A percentile compares a stretch with the other conserved stretches of the same genome.
These are phyloP conservation scores for carrot (Daucus carota) DNA, from an alignment of 129 eudicot genomes.

Conservation along the genomic window DNA sequence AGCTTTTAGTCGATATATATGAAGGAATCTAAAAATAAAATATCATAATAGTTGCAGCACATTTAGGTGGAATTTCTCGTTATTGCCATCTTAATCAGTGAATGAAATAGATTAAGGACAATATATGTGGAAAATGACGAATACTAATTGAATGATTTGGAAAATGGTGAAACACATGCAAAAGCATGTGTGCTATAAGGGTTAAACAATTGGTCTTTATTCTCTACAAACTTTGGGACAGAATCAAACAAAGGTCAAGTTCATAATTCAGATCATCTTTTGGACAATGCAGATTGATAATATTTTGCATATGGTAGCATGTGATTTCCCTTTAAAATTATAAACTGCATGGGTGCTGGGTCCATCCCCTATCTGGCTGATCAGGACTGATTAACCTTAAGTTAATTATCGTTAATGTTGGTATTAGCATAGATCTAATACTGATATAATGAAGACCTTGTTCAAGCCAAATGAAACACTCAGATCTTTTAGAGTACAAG, in stretches of 20 bases:
- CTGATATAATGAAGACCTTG: too few species aligned
- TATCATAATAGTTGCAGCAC: too few species aligned
- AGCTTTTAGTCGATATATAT: too few species aligned
- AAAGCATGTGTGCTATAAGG: not conserved
- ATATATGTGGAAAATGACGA: not conserved
- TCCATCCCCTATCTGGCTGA: too few species aligned
- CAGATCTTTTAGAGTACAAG: too few species aligned
- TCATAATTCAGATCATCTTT: not conserved
- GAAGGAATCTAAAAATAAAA: too few species aligned
- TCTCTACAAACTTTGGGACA: not conserved
- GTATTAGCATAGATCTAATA: not conserved
- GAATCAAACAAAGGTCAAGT: slow-evolving; percentile 21
- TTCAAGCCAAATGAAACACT: too few species aligned
- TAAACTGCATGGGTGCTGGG: not conserved
- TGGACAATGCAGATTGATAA: not conserved
- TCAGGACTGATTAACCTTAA: too few species aligned
- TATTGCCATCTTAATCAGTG: not conserved
- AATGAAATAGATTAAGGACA: not conserved
- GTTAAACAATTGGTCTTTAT: not conserved
- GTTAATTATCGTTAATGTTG: too few species aligned
- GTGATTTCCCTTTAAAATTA: not conserved
- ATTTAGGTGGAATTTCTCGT: not conserved
- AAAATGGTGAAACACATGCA: slow-evolving; percentile 10
- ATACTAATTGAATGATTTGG: not conserved
- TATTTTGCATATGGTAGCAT: slow-evolving; percentile 6